A percentile compares a stretch with the other conserved stretches of the same genome.
phyloP scores from a whole-genome alignment of 2,329 filamentous ascomycete species.

The Dryadomyces quercivorus region DNA sequence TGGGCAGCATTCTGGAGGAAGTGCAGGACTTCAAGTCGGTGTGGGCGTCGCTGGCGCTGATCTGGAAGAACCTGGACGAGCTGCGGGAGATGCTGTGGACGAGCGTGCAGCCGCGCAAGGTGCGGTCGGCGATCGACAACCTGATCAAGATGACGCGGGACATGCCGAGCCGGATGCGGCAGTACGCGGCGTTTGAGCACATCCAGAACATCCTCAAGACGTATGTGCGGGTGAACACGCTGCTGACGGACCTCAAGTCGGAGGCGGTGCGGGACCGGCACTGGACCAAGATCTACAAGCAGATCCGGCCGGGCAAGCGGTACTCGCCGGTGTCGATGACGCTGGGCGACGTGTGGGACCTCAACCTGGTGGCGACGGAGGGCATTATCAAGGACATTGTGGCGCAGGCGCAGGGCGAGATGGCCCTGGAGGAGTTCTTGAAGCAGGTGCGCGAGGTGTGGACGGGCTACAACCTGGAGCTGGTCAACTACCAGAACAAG shows the following conservation, averaged over 20 bases:
- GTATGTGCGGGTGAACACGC: slow-evolving; percentile 78
- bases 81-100: slow-evolving; percentile 89
- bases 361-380: slow-evolving; percentile 82
- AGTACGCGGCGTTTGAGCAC: slow-evolving; percentile 99
- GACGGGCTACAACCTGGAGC: slow-evolving; percentile 87
- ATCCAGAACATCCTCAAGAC: slow-evolving; percentile 84
- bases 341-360: slow-evolving; percentile 96
- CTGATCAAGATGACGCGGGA: slow-evolving; percentile 97
- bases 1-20: slow-evolving; percentile 81
- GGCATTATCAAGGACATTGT: slow-evolving; percentile 85
- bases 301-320: slow-evolving; percentile 79
- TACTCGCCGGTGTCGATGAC: slow-evolving; percentile 93
- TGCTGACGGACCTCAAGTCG: slow-evolving; percentile 84
- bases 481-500: slow-evolving; percentile 97
- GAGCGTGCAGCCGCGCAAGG: slow-evolving; percentile 87
- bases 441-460: slow-evolving; percentile 94
- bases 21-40: slow-evolving; percentile 98
- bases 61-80: slow-evolving; percentile 93
- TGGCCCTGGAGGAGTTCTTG: slow-evolving; percentile 95
- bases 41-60: slow-evolving; percentile 88
- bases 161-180: slow-evolving; percentile 97
- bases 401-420: slow-evolving; percentile 89
- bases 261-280: slow-evolving; percentile 94
- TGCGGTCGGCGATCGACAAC: slow-evolving; percentile 77
- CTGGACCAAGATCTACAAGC: slow-evolving; percentile 97